Conservation (phyloP, 1,139 yeast genomes). For the Kodamaea anthophila region DNA sequence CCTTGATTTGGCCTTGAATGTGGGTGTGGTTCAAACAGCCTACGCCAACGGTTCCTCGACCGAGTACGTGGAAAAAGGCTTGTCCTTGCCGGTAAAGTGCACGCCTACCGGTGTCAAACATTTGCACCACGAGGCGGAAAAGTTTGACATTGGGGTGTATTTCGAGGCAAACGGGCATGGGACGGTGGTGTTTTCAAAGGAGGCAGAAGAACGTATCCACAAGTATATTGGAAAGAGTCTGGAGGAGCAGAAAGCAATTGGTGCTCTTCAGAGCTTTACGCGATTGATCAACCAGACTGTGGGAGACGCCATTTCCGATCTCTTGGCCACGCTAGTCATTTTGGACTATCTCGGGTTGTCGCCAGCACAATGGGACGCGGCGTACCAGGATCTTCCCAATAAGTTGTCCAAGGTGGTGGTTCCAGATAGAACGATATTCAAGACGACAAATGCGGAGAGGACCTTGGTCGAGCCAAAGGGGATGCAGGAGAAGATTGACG, state of each 20-base stretch:
- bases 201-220: constrained; percentile 37
- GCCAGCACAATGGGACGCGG: constrained; percentile 69
- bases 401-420: constrained; percentile 75
- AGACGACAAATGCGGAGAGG: constrained; percentile 89
- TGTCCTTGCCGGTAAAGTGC: constrained; percentile 76
- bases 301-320: constrained; percentile 93
- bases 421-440: constrained; percentile 70
- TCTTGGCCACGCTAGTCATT: constrained; percentile 69
- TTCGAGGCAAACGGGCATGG: constrained; percentile 99
- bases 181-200: constrained; percentile 74
- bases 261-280: constrained; percentile 50
- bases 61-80: constrained; percentile 51
- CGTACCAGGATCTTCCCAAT: constrained; percentile 84
- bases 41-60: constrained; percentile 96
- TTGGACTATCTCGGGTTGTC: constrained; percentile 47
- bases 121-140: constrained; percentile 80
- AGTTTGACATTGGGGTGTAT: constrained; percentile 85
- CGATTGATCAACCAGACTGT: constrained; percentile 89
- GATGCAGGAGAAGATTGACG: constrained; percentile 69
- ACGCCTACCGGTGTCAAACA: constrained; percentile 97
- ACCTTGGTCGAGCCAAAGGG: constrained; percentile 71
- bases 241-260: constrained; percentile 38
- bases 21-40: constrained; percentile 96
- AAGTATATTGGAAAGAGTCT: constrained; percentile 15
- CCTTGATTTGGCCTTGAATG: constrained; percentile 35